phyloP scores from a whole-genome alignment of 176 grass and related monocot species.

The Ananas comosus region DNA sequence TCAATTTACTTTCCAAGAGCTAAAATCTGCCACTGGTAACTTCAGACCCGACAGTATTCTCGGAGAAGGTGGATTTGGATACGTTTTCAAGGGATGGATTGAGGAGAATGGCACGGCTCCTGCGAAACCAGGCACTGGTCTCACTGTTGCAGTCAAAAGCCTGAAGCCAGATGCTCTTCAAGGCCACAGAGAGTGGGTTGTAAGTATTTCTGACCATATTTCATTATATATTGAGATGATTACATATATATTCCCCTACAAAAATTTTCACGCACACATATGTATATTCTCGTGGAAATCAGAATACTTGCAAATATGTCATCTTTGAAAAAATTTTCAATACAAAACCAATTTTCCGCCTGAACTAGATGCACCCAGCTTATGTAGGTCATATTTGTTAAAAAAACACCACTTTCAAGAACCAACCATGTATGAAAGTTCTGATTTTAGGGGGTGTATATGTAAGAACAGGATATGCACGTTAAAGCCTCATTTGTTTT shows the following conservation, averaged over 20 bases:
- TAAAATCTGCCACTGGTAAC: conserved; percentile 90
- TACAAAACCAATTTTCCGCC: not conserved
- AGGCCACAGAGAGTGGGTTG: conserved; percentile 99
- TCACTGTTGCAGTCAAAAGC: conserved; percentile 97
- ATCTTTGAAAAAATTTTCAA: not conserved
- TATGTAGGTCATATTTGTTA: not conserved
- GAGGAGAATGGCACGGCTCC: conserved; percentile 75
- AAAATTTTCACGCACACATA: too few relatives aligned
- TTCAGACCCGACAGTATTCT: conserved; percentile 98
- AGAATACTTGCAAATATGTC: not conserved
- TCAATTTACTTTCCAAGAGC: conserved; percentile 90
- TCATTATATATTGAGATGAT: not conserved
- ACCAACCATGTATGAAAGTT: conserved; percentile 1
- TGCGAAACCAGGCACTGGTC: conserved; percentile 82
- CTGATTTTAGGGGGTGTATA: not conserved
- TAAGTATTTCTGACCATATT: conserved; percentile 31
- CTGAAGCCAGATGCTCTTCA: conserved; percentile 95
- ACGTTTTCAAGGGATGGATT: conserved; percentile 98
- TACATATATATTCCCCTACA: not conserved
- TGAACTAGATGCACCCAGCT: not conserved
- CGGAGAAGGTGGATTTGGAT: conserved; percentile 96
- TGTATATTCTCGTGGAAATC: conserved; percentile 1
- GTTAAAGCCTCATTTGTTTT: too few relatives aligned
- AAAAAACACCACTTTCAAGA: not conserved
- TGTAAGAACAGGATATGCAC: not conserved